Evolutionary conservation across 2,329 filamentous ascomycete species (phyloP), one percentile per base, ranked within the genome.

Genomic region (Ramichloridium luteum): DNA sequence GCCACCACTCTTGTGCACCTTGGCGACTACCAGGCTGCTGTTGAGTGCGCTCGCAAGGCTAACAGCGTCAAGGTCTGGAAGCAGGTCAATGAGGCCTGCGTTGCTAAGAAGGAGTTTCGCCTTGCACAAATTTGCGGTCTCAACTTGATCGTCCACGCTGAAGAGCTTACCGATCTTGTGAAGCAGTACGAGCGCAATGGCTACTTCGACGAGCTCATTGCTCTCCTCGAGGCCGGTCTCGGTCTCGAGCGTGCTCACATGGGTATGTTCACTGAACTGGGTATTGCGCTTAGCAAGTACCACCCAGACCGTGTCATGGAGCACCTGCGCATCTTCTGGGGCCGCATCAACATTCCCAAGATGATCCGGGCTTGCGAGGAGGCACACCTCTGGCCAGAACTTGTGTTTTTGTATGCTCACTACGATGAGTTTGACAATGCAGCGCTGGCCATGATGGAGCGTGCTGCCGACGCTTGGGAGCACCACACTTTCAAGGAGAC

Each of bases 1-100:
- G 86, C 90, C 10, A 96, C 90, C 8, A 98, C 90, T 8, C 73
- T 96, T 38, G 90, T 98, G n/a, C 85, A 96, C 58, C 75, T 98
- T 5, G 80, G 78, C 44, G 90, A 98, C 48, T 96, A 98, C 65
- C 92, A 98, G 61, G 84, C 84, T 47, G 90, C 90, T 27, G 90
- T 98, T 25, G 90, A 98, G 58, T 94, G 85, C 52, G 90, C 92
- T 15, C 82, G 90, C 57, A 96, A 98, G 65, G 90, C 90, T 49
- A 98, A 96, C 69, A 96, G 84, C 60, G 86, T 94, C 61, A 94
- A 93, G 67, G 90, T 98, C 31, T 98, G 90, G 90, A 93, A 90
- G 63, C 83, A 98, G 61, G 90, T 98, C 46, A 92, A 96, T 62
- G 80, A 84, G 54, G 90, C 88, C 13, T 98, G 90, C 54, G 82